phyloP scores from a whole-genome alignment of 805 yeast species.

The Schwanniomyces yamadae region DNA sequence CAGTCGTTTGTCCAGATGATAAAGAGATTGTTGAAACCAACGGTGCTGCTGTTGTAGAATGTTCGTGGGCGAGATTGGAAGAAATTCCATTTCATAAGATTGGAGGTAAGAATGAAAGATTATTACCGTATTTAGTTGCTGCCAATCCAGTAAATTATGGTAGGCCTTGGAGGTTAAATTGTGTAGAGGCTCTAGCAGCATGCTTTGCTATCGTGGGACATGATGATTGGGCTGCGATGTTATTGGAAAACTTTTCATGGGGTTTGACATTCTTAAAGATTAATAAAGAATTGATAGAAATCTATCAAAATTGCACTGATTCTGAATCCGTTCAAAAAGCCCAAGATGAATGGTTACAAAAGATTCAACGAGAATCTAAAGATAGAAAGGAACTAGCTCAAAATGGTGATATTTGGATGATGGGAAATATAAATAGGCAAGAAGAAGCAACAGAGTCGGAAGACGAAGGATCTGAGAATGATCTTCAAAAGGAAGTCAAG shows the following conservation, averaged over 20 bases:
- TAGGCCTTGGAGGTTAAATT: constrained; percentile 90
- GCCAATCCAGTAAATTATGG: constrained; percentile 98
- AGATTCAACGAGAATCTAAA: constrained; percentile 62
- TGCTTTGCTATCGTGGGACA: constrained; percentile 94
- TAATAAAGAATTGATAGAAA: constrained; percentile 71
- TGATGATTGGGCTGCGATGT: constrained; percentile 79
- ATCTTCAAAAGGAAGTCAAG: constrained; percentile 12
- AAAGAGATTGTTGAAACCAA: constrained; percentile 65
- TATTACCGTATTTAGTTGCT: constrained; percentile 89
- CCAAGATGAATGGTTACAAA: constrained; percentile 71
- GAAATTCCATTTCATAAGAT: constrained; percentile 93
- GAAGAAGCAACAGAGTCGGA: constrained; percentile 9
- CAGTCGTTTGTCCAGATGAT: constrained; percentile 89
- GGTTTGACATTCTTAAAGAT: constrained; percentile 84
- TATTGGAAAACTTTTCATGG: constrained; percentile 85
- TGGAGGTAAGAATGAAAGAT: constrained; percentile 85
- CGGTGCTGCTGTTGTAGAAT: constrained; percentile 98
- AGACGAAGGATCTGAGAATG: constrained; percentile 10
- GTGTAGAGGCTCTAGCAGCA: constrained; percentile 97
- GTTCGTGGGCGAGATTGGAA: constrained; percentile 97
- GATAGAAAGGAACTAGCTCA: constrained; percentile 56
- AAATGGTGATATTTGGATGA: constrained; percentile 68
- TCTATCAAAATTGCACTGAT: constrained; percentile 80
- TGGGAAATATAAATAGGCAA: constrained; percentile 70
- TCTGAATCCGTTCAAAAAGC: constrained; percentile 68